Percentiles rank a stretch among this genome's conserved stretches.
These are phyloP conservation scores for Picochlorum sp. DNA, from an alignment of 139 green algal genomes.

Conservation along the genomic window DNA sequence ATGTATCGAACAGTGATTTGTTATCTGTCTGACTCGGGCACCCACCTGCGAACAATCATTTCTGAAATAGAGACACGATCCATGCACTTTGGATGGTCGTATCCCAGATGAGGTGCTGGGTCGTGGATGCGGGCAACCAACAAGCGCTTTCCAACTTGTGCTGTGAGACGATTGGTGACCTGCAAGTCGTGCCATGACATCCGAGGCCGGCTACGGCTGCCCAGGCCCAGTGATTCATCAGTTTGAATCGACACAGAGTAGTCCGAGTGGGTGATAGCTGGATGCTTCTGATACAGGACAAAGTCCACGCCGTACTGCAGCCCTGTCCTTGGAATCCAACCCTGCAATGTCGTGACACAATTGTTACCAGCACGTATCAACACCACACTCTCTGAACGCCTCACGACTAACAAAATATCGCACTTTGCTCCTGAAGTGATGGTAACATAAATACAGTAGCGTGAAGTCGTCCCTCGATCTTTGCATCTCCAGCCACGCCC, in stretches of 20 bases:
- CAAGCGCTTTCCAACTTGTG: slow-evolving; percentile 33
- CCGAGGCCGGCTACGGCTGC: background rate
- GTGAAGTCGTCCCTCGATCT: slow-evolving; percentile 13
- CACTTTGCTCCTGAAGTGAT: slow-evolving; percentile 31
- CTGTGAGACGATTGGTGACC: slow-evolving; percentile 29
- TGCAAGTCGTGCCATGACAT: slow-evolving; percentile 34
- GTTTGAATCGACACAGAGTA: slow-evolving; percentile 24
- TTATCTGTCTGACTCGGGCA: slow-evolving; percentile 16
- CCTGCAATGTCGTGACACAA: background rate
- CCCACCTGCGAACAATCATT: slow-evolving; percentile 18
- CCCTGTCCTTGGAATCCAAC: slow-evolving; percentile 44
- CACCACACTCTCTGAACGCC: background rate
- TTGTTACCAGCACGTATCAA: background rate
- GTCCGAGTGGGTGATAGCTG: slow-evolving; percentile 28
- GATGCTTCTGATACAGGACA: slow-evolving; percentile 47
- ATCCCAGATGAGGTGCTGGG: background rate
- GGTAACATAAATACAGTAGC: slow-evolving; percentile 23
- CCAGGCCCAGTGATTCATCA: too few species aligned
- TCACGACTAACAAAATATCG: background rate
- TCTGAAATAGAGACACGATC: slow-evolving; percentile 8
- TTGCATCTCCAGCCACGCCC: slow-evolving; percentile 9
- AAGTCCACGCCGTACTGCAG: slow-evolving; percentile 48
- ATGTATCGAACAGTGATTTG: background rate
- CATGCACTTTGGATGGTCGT: slow-evolving; percentile 10
- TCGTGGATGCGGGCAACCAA: slow-evolving; percentile 30